phyloP scores from a whole-genome alignment of 2,329 filamentous ascomycete species.

The Endoconidiophora polonica region DNA sequence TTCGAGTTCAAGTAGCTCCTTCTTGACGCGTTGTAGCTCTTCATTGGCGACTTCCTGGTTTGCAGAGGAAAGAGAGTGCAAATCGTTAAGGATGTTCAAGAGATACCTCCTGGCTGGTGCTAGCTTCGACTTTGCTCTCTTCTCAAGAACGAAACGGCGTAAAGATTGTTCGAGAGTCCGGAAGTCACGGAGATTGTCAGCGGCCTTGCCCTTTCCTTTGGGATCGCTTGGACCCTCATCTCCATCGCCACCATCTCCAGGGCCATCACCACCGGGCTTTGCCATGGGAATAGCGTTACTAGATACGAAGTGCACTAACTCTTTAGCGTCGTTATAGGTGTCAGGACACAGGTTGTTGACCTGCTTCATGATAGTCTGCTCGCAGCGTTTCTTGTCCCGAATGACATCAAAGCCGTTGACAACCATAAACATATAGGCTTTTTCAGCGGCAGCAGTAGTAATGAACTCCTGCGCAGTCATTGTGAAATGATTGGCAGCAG shows the following conservation, averaged over 20 bases:
- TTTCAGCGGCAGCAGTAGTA: constrained; percentile 84
- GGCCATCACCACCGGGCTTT: constrained; percentile 40
- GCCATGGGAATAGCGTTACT: constrained; percentile 81
- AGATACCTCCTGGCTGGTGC: constrained; percentile 92
- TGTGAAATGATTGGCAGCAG: constrained; percentile 93
- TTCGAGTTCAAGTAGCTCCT: constrained; percentile 66
- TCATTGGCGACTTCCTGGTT: constrained; percentile 75
- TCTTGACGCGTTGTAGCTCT: constrained; percentile 68
- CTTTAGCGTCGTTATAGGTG: constrained; percentile 80
- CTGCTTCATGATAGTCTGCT: constrained; percentile 87
- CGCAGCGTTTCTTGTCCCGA: constrained; percentile 73
- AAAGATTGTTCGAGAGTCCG: constrained; percentile 76
- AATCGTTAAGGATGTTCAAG: constrained; percentile 77
- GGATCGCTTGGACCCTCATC: constrained; percentile 28
- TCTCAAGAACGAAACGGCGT: constrained; percentile 85
- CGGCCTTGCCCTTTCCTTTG: constrained; percentile 71
- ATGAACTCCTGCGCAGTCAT: constrained; percentile 97
- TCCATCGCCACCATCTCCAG: constrained; percentile 35
- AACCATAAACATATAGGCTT: constrained; percentile 97
- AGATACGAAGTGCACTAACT: constrained; percentile 94
- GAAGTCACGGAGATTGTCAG: constrained; percentile 79
- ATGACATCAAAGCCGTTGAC: constrained; percentile 96
- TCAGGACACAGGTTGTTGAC: constrained; percentile 73
- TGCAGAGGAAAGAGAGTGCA: constrained; percentile 66
- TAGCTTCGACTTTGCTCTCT: constrained; percentile 85